Evolutionary conservation across 306 rosid genomes (phyloP), one percentile per base, ranked within the genome.

Genomic region (Urtica urens): DNA sequence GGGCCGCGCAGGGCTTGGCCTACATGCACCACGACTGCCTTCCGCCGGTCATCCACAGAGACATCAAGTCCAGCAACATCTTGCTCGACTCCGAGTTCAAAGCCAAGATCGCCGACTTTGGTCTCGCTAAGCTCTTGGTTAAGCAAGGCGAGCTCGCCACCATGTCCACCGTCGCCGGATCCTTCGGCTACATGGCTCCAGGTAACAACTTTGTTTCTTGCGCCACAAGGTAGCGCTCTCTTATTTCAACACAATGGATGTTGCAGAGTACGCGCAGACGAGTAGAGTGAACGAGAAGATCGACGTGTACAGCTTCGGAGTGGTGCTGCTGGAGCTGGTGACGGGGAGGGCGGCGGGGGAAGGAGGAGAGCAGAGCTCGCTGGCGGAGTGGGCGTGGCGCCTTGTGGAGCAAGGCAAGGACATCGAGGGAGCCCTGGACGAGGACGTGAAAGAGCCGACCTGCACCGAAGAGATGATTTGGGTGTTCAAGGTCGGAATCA

Each of bases 141-240:
- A 79, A 62, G 42, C 78, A 86, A 14, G 95, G 82, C 45, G 85
- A 90, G 59, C 63, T 72, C 26, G 78, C 80, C n/a, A 78, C 82
- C 4, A 61, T 79, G 85, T 90, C 97, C 9, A 38, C 73, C 22
- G 81, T 84, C 10, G 82, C 72, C n/a, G 97, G 97, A 15, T 77
- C 97, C 16, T 58, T 90, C 23, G 97, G 97, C 63, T 90, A 90
- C 69, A 70, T 90, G 55, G 97, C 97, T 56, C 97, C 97, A 66
- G 95, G 95, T 90, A 44, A 71, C 7, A n/a, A 22, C 18, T 12
- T 12, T 7, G 4, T 15, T 16, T 21, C 2, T 58, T 1, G 4
- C 17, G 5, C 19, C 3, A 10, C 3, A 4, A 15, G 1, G 8
- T 54, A 11, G 16, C 24, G 7, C 10, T 0, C 22, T 11, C 14